Conservation (phyloP, 1,284 basidiomycete species). For the Trametes versicolor region DNA sequence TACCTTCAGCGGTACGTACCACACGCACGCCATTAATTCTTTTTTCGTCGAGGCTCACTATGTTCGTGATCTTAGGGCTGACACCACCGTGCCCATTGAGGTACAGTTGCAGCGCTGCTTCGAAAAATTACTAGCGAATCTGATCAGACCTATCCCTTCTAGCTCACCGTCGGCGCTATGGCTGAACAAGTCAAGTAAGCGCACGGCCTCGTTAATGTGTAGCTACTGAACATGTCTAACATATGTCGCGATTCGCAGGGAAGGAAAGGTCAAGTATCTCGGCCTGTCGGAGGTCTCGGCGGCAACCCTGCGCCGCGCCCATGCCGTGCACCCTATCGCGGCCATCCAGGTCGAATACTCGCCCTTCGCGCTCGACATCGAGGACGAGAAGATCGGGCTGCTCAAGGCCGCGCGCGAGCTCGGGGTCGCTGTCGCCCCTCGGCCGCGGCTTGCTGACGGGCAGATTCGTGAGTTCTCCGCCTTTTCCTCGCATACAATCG, state of each 20-base stretch:
- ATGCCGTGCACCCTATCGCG: conserved; percentile 49
- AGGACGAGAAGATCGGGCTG: conserved; percentile 40
- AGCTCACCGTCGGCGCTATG: conserved; percentile 44
- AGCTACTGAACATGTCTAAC: not conserved
- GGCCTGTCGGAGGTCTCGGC: conserved; percentile 56
- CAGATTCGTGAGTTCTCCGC: conserved; percentile 53
- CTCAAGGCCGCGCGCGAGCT: conserved; percentile 44
- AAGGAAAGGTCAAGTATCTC: conserved; percentile 52
- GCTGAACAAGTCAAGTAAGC: conserved; percentile 47
- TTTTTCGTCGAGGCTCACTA: too few species aligned
- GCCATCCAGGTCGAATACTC: conserved; percentile 57
- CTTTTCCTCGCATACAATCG: too few species aligned
- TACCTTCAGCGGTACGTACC: conserved; percentile 49
- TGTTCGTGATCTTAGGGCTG: conserved; percentile 31
- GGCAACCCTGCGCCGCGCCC: conserved; percentile 54
- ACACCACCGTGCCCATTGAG: conserved; percentile 46
- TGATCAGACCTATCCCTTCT: too few species aligned
- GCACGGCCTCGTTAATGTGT: not conserved
- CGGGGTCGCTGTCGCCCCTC: conserved; percentile 48
- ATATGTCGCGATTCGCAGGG: conserved; percentile 32
- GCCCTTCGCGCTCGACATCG: conserved; percentile 52
- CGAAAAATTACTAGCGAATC: too few species aligned
- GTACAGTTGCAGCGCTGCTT: too few species aligned
- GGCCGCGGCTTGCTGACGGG: conserved; percentile 65
- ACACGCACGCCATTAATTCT: too few species aligned